Conservation (phyloP, 192 early-diverging fungal species). For the Backusella mclennaniae region DNA sequence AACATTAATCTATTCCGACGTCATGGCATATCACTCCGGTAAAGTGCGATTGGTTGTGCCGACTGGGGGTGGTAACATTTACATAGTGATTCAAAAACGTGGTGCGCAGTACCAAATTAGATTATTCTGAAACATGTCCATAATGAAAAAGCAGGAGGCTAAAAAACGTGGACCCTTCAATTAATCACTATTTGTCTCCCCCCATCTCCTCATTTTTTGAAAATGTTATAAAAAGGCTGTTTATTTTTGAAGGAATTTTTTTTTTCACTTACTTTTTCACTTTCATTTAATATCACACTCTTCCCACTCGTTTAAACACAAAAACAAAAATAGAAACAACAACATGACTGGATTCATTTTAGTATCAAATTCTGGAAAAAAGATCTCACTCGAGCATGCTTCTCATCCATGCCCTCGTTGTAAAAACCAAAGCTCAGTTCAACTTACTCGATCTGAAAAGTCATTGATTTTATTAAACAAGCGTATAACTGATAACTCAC, state of each 20-base stretch:
- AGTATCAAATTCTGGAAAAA: conserved; percentile 27
- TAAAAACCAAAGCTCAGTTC: conserved; percentile 29
- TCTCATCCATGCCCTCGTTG: conserved; percentile 36
- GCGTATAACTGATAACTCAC: conserved; percentile 22
- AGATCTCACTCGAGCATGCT: conserved; percentile 32
- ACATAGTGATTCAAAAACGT: neutral
- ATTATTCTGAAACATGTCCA: conserved; percentile 2
- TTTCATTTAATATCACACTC: neutral
- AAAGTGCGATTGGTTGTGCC: neutral
- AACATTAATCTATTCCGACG: conserved; percentile 5
- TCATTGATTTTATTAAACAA: conserved; percentile 33
- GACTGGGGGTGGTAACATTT: neutral
- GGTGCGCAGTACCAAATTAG: neutral
- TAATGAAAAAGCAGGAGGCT: neutral
- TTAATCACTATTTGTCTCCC: neutral
- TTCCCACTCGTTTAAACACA: neutral
- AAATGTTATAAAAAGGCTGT: neutral
- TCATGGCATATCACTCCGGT: neutral
- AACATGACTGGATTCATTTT: conserved; percentile 14
- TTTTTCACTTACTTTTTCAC: conserved; percentile 1
- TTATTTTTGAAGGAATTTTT: neutral
- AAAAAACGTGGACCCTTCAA: conserved; percentile 8
- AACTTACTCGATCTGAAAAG: conserved; percentile 33
- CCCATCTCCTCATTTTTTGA: neutral
- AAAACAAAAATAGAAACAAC: neutral